Evolutionary conservation across 176 grass and related monocot species (phyloP).

Genomic region (Canna indica): DNA sequence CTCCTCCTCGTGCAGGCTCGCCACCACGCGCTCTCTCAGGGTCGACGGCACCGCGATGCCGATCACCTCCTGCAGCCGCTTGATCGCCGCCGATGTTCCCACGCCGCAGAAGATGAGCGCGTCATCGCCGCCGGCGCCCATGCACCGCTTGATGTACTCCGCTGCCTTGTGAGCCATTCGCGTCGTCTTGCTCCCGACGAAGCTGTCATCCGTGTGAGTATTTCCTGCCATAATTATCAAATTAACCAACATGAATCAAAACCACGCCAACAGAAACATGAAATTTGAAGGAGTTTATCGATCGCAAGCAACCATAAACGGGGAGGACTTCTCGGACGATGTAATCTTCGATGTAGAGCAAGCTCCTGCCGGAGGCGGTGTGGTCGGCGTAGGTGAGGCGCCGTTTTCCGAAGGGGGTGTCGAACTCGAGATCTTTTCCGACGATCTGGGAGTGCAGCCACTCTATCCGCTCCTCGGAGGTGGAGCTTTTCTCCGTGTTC

Average conservation of each 20-base stretch:
- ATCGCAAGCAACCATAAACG: slow-evolving; percentile 39
- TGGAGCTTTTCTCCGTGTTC: not conserved
- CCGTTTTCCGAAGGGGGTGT: slow-evolving; percentile 59
- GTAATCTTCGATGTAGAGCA: slow-evolving; percentile 68
- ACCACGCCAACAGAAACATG: not conserved
- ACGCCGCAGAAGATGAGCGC: slow-evolving; percentile 59
- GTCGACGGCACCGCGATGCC: slow-evolving; percentile 33
- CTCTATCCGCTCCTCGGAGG: slow-evolving; percentile 30
- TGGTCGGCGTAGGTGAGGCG: slow-evolving; percentile 64
- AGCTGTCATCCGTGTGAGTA: slow-evolving; percentile 77
- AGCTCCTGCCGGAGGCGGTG: slow-evolving; percentile 56
- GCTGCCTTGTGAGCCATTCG: slow-evolving; percentile 39
- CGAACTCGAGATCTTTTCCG: slow-evolving; percentile 41
- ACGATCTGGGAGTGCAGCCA: slow-evolving; percentile 70
- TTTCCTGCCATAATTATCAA: slow-evolving; percentile 42
- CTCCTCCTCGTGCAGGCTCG: slow-evolving; percentile 34
- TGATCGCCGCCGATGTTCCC: slow-evolving; percentile 61
- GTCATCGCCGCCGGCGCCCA: slow-evolving; percentile 42
- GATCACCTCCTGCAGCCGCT: slow-evolving; percentile 70
- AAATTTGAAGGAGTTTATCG: not conserved
- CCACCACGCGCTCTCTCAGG: slow-evolving; percentile 1
- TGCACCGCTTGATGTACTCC: slow-evolving; percentile 59
- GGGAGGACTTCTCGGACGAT: slow-evolving; percentile 62
- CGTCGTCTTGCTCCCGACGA: slow-evolving; percentile 69
- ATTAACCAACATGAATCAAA: not conserved